Evolutionary conservation across 1,139 yeast species (phyloP).

Genomic region (Wickerhamiella infanticola): DNA sequence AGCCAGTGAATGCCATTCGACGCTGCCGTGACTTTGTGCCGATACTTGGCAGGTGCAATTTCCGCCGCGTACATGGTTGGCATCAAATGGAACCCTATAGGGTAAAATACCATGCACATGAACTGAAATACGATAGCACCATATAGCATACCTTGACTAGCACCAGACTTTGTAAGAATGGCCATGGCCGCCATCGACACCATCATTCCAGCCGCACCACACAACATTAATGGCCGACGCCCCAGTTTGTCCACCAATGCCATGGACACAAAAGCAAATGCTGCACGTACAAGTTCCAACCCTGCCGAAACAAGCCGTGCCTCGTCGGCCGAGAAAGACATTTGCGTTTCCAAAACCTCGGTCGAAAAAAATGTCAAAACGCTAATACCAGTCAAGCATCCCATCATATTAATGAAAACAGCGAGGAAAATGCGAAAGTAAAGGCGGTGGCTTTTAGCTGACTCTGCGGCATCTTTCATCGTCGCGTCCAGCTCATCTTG

Average conservation of each 20-base stretch:
- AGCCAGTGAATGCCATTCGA: conserved; percentile 40
- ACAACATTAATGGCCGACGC: conserved; percentile 22
- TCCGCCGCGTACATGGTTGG: conserved; percentile 41
- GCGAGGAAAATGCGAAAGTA: conserved; percentile 35
- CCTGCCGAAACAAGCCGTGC: conserved; percentile 25
- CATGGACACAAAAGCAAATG: conserved; percentile 32
- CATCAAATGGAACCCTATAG: conserved; percentile 15
- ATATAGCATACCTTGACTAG: conserved; percentile 7
- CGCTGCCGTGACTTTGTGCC: conserved; percentile 39
- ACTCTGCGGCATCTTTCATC: conserved; percentile 11
- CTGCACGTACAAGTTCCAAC: conserved; percentile 33
- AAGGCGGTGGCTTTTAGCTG: conserved; percentile 20
- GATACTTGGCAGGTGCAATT: conserved; percentile 41
- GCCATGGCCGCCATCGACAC: conserved; percentile 12
- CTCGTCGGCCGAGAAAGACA: conserved; percentile 10
- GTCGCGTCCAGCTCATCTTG: conserved; percentile 19
- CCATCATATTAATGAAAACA: conserved; percentile 15
- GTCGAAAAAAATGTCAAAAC: conserved; percentile 33
- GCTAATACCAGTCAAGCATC: conserved; percentile 49
- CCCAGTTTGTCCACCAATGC: conserved; percentile 28
- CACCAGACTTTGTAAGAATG: conserved; percentile 6
- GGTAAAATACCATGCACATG: conserved; percentile 13
- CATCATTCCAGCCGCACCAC: conserved; percentile 12
- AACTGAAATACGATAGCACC: conserved; percentile 13
- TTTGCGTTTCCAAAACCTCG: conserved; percentile 13